These are phyloP conservation scores for Colletotrichum zoysiae DNA, from an alignment of 2,329 filamentous ascomycete species.

Conservation along the genomic window DNA sequence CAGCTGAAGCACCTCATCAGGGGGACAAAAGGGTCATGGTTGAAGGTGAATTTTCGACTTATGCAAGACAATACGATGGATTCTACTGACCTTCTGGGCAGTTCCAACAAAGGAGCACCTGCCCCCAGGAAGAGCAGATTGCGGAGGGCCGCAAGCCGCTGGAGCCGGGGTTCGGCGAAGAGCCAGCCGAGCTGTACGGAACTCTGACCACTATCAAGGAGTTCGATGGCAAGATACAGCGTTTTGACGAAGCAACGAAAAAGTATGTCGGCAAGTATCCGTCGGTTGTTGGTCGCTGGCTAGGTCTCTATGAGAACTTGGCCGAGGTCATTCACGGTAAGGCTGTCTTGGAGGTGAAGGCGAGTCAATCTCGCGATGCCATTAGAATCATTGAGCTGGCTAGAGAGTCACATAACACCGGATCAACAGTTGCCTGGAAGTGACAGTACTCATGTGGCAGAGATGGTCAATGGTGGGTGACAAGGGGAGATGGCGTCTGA, in stretches of 20 bases:
- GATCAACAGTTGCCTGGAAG: slow-evolving; percentile 48
- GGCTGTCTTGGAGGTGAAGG: slow-evolving; percentile 54
- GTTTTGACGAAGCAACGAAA: slow-evolving; percentile 47
- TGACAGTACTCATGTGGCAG: not conserved
- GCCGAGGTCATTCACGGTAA: slow-evolving; percentile 55
- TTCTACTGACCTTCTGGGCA: slow-evolving; percentile 13
- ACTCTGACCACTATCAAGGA: slow-evolving; percentile 53
- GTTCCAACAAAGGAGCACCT: slow-evolving; percentile 46
- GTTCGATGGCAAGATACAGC: slow-evolving; percentile 50
- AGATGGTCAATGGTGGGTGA: not conserved
- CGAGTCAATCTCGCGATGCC: slow-evolving; percentile 54
- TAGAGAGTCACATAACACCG: slow-evolving; percentile 53
- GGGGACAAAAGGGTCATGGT: slow-evolving; percentile 67
- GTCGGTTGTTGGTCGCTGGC: slow-evolving; percentile 54
- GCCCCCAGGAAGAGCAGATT: slow-evolving; percentile 53
- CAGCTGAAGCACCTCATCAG: slow-evolving; percentile 74
- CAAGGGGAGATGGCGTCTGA: not conserved
- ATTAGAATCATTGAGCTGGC: slow-evolving; percentile 58
- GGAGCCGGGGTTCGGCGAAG: slow-evolving; percentile 50
- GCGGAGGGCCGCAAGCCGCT: slow-evolving; percentile 46
- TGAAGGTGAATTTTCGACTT: slow-evolving; percentile 49
- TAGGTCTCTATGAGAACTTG: slow-evolving; percentile 57
- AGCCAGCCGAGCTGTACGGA: slow-evolving; percentile 48
- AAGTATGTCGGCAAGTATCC: slow-evolving; percentile 54
- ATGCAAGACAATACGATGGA: not conserved